Base-by-base conservation (phyloP, 345 rosid species). In the Brassica cretica region DNA sequence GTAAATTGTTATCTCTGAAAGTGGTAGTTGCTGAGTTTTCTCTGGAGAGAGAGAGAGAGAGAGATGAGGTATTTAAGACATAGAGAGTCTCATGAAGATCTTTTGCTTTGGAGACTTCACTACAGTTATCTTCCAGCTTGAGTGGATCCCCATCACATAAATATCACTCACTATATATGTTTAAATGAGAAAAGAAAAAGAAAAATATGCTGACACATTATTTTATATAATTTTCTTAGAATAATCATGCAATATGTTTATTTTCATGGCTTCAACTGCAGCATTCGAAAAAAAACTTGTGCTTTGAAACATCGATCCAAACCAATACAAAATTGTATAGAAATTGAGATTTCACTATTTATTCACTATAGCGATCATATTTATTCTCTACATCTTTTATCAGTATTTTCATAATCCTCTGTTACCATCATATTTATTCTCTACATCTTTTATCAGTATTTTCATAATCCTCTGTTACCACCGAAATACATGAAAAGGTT, bases 81-180 rank as follows among this genome's bases (percentile, higher is more conserved):
- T 44, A 66, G 82, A 70, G 78, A 74, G 74, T 60, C 80, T 37
- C 61, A 71, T 77, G 74, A 79, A 87, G 80, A 72, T 73, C 82
- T 75, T 80, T 74, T 77, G 76, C 83, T 82, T 84, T 81, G 86
- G 85, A 75, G 82, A 84, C 81, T 86, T 89, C 85, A 84, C 94
- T 83, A 88, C 90, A 87, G 88, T 85, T 84, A 80, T 81, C 88
- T 88, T 83, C 88, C 86, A 87, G 94, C 89, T 85, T 81, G 88
- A 83, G 84, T 82, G 87, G 78, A 85, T 86, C 64, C 91, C 44
- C 77, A 81, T 80, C 80, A 44, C 82, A 76, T 60, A 76, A 74
- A 69, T 80, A 74, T 74, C 74, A 67, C 64, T 66, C 65, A 29
- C 72, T 39, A 71, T 64, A 64, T 71, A 37, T 60, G 44, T 66